Evolutionary conservation across 257 asterid genomes (phyloP).

Genomic region (Jacaranda mimosifolia): DNA sequence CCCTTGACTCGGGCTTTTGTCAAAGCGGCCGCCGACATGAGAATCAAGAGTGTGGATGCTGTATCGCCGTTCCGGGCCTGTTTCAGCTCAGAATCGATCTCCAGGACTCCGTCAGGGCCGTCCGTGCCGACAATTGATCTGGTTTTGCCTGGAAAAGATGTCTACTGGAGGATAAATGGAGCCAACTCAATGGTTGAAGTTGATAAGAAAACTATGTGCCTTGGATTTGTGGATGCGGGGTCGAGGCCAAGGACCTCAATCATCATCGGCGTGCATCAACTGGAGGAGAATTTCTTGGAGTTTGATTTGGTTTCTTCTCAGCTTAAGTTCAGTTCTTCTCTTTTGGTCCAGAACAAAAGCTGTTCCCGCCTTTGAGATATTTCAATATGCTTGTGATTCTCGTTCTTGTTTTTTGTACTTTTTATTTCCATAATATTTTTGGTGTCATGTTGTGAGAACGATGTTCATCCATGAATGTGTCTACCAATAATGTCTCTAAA

Average conservation of each 20-base stretch:
- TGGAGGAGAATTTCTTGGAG: constrained; percentile 59
- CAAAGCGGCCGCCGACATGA: constrained; percentile 46
- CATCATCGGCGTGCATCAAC: constrained; percentile 57
- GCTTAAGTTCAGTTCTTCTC: constrained; percentile 58
- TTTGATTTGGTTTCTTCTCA: constrained; percentile 55
- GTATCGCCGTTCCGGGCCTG: constrained; percentile 66
- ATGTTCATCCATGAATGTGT: too few species aligned
- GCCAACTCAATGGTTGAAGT: constrained; percentile 62
- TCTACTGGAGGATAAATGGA: constrained; percentile 55
- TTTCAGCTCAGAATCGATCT: constrained; percentile 46
- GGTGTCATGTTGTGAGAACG: too few species aligned
- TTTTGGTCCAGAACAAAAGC: constrained; percentile 41
- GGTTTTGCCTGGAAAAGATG: constrained; percentile 50
- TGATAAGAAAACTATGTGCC: constrained; percentile 52
- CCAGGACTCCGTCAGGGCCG: constrained; percentile 46
- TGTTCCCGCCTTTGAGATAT: constrained; percentile 43
- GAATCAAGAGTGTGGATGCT: constrained; percentile 48
- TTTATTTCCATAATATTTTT: too few species aligned
- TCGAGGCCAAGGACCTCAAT: constrained; percentile 53
- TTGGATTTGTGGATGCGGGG: constrained; percentile 68
- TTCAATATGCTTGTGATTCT: neutral
- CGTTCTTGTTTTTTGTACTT: neutral
- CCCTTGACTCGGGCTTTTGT: constrained; percentile 54
- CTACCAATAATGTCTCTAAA: too few species aligned
- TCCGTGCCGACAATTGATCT: constrained; percentile 58